Base-by-base conservation (phyloP, 2,329 filamentous ascomycete species). In the Amphichorda felina region DNA sequence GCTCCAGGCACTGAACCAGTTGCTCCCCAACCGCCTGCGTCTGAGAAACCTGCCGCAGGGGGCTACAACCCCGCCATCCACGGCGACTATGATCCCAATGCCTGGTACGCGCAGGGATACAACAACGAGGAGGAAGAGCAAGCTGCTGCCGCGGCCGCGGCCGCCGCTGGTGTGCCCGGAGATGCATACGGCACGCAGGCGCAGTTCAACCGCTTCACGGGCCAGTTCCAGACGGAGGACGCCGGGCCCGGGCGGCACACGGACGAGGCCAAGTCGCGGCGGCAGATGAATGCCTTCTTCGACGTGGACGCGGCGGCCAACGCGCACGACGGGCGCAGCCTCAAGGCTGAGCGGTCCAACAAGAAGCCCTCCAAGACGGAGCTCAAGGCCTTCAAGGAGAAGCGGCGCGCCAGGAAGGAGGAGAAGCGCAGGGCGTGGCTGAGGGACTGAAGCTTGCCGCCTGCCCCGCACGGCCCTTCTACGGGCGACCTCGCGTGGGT, bases 31-130 rank as follows among this genome's bases (percentile, higher is more conserved):
- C 50, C 48, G 5, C 57, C 55, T 5, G 43, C 51, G 36, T 53
- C 55, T 39, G 56, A 59, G 41, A 54, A 38, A 35, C 61, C 46
- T 31, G 61, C 72, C 16, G 72, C 70, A 5, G 79, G 80, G 39
- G 87, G 89, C 41, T 98, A 98, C 63, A 94, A 96, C 53, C 91
- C 91, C 2, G 83, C 86, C 17, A 89, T 98, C 31, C 91, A 98
- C 55, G 91, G 91, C 47, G 82, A 88, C 61, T 98, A 95, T 64
- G 91, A 98, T 50, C 87, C 88, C 4, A 91, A 80, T 40, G 89
- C 91, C n/a, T 83, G 87, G 64, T 98, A 98, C 55, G 89, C 91
- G 9, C 72, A 83, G 51, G 63, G 66, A 31, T 19, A 36, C 19
- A 33, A 36, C 25, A 24, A 17, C 16, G 30, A 31, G n/a, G 36